phyloP scores from a whole-genome alignment of 2,329 filamentous ascomycete genomes.

The Trichoderma polysporum region DNA sequence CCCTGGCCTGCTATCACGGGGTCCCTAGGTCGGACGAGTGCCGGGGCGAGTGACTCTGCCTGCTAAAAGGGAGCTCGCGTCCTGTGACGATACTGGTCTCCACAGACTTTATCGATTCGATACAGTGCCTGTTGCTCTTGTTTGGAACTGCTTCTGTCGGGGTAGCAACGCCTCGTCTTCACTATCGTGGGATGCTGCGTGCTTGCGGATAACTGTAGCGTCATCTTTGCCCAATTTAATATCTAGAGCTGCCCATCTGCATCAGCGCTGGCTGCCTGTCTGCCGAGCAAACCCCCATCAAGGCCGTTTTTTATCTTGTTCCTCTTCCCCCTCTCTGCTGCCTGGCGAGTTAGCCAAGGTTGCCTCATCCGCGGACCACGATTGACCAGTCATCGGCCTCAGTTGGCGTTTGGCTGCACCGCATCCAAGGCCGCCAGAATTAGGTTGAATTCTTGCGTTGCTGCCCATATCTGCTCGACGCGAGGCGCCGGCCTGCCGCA shows the following conservation, averaged over 20 bases:
- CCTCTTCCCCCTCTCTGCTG: conserved; percentile 12
- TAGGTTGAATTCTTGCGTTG: conserved; percentile 12
- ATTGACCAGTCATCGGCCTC: conserved; percentile 19
- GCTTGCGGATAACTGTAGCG: conserved; percentile 7
- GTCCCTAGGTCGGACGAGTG: conserved; percentile 20
- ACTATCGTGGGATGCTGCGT: not conserved
- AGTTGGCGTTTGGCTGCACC: conserved; percentile 16
- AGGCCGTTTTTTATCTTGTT: not conserved
- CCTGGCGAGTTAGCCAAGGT: conserved; percentile 18
- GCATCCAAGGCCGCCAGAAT: not conserved
- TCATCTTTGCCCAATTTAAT: not conserved
- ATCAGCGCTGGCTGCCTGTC: conserved; percentile 6
- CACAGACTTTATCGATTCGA: conserved; percentile 21
- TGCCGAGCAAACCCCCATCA: conserved; percentile 7
- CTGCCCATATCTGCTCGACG: conserved; percentile 11
- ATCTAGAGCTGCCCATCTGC: not conserved
- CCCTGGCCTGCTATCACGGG: conserved; percentile 23
- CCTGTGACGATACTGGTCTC: conserved; percentile 24
- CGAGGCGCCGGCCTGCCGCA: not conserved
- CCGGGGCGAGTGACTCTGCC: conserved; percentile 23
- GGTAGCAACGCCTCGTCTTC: not conserved
- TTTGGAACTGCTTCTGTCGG: not conserved
- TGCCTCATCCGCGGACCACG: conserved; percentile 14
- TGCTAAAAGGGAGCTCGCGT: conserved; percentile 22
- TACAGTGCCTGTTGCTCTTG: not conserved